phyloP scores from a whole-genome alignment of 768 basidiomycete species.

The Crucibulum laeve region DNA sequence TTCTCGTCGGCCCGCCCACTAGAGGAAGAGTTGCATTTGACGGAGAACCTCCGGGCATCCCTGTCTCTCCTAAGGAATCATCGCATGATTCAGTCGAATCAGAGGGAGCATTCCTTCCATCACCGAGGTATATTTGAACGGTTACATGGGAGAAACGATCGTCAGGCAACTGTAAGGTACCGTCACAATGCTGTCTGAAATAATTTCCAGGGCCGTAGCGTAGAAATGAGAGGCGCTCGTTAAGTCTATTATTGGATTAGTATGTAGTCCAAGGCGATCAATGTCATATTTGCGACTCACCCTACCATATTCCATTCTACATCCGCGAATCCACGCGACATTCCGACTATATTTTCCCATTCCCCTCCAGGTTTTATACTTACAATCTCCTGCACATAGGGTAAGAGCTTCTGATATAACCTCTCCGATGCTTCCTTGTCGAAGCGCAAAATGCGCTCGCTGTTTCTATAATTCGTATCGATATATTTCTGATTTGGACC shows the following conservation, averaged over 20 bases:
- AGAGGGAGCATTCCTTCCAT: too few species aligned
- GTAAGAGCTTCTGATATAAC: conserved; percentile 31
- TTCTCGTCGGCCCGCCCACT: conserved; percentile 37
- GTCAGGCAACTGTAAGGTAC: conserved; percentile 28
- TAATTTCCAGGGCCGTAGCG: conserved; percentile 38
- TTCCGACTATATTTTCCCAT: conserved; percentile 28
- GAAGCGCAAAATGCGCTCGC: conserved; percentile 32
- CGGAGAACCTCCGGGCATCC: background rate
- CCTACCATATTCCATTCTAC: too few species aligned
- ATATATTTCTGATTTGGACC: conserved; percentile 22
- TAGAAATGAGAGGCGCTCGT: conserved; percentile 41
- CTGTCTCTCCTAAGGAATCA: conserved; percentile 25
- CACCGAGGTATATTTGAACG: conserved; percentile 42
- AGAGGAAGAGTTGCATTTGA: conserved; percentile 6
- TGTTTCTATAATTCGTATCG: conserved; percentile 33
- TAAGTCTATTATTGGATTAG: conserved; percentile 21
- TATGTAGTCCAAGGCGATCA: too few species aligned
- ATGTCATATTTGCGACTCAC: too few species aligned
- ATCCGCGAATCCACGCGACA: conserved; percentile 11
- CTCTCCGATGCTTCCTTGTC: conserved; percentile 25
- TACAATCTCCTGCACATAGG: conserved; percentile 32
- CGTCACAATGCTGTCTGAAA: conserved; percentile 37
- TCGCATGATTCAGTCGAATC: too few species aligned
- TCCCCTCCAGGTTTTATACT: conserved; percentile 23
- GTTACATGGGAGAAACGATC: conserved; percentile 35